A percentile compares a stretch with the other conserved stretches of the same genome.
Conservation (phyloP, 805 yeast genomes). For the Brettanomyces naardenensis region DNA sequence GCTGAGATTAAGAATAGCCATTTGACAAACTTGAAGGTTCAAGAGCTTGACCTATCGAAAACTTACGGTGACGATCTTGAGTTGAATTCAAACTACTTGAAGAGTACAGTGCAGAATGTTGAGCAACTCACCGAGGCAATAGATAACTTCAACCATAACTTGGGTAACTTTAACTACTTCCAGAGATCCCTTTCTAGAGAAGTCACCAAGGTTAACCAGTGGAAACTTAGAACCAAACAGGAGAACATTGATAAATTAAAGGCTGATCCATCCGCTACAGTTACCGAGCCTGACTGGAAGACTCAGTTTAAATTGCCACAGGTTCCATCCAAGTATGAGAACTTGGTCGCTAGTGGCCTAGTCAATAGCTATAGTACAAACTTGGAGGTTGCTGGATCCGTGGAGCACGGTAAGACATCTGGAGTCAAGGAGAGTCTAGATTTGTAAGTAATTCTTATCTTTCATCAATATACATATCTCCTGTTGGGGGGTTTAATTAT, state of each 20-base stretch:
- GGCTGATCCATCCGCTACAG: constrained; percentile 40
- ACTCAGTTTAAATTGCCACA: constrained; percentile 56
- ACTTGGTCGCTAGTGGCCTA: constrained; percentile 58
- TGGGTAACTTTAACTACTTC: constrained; percentile 72
- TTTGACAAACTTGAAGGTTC: constrained; percentile 36
- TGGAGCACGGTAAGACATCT: constrained; percentile 55
- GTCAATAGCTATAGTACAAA: constrained; percentile 65
- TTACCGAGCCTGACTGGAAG: constrained; percentile 52
- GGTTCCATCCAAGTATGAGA: constrained; percentile 71
- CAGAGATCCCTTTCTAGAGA: constrained; percentile 73
- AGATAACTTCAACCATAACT: constrained; percentile 71
- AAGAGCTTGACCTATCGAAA: constrained; percentile 12
- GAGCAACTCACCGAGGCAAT: constrained; percentile 62
- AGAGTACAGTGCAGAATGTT: constrained; percentile 35
- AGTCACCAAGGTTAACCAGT: constrained; percentile 57
- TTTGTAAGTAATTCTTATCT: constrained; percentile 15
- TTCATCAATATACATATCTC: too few relatives aligned
- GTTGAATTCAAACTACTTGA: constrained; percentile 33
- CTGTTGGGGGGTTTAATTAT: too few relatives aligned
- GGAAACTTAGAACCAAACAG: constrained; percentile 63
- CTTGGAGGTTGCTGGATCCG: constrained; percentile 61
- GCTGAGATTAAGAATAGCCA: constrained; percentile 59
- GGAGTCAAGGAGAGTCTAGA: constrained; percentile 49
- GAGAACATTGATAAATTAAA: constrained; percentile 58
- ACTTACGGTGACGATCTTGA: constrained; percentile 23